Evolutionary conservation across 441 rosid species (phyloP), one percentile per base, ranked within the genome.

Genomic region (Sinapis alba): DNA sequence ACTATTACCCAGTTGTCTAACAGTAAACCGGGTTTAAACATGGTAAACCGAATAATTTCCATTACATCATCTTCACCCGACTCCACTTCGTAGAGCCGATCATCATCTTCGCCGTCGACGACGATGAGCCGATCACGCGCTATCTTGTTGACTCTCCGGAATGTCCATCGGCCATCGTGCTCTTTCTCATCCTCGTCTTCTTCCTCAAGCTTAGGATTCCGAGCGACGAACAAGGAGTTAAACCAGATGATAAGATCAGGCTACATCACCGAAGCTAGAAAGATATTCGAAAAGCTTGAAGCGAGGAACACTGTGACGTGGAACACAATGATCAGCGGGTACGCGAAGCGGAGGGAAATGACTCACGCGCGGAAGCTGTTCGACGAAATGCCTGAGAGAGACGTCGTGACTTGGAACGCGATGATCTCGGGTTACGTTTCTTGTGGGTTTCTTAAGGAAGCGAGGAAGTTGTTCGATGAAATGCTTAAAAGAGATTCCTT

Each of bases 301-400:
- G 61, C 26, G 13, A 83, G 70, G 34, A 83, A 86, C 74, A 82
- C 76, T 0, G 86, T 84, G 16, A 84, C 93, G 4, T 90, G 96
- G 93, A 90, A 88, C 59, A 69, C 90, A n/a, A 85, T 90, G 84
- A 76, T 90, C 0, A 83, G 80, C 3, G 89, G 93, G 2, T 87
- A 90, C 21, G 87, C 68, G 4, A 88, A 73, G n/a, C 75, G 85
- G 8, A 69, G 90, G 21, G 87, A 87, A 47, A 79, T 90, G 65
- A 65, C 72, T 0, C 78, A 75, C 3, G 93, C 93, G 53, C 79
- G 88, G 43, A 74, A 85, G 2, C 78, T 91, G 84, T 91, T 89
- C 80, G 92, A 87, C 19, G 80, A 82, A 81, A 90, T 90, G 92
- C 84, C 92, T 21, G 15, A 57, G 2, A 84, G 89, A 62, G 94